Base-by-base conservation (phyloP, 768 basidiomycete species). In the Tricholoma terreum region DNA sequence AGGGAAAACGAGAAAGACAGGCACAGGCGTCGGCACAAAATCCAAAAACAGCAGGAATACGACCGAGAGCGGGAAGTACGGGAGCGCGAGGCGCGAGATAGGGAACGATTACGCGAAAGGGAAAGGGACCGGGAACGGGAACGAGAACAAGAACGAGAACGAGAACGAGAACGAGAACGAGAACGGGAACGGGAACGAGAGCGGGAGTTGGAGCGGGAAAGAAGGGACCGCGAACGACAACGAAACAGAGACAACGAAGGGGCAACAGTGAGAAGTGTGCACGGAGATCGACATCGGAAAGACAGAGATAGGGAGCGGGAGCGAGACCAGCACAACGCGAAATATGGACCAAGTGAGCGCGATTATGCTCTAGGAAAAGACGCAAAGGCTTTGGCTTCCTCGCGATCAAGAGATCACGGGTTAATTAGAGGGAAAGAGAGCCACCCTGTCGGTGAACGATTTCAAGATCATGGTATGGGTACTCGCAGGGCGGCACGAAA, bases 181-280 rank as follows among this genome's bases (percentile, higher is more conserved):
- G 65, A 58, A 36, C 58, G 55, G 63, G 50, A 52, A 35, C 50
- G 35, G 8, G 45, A 46, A 6, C 24, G 6, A 14, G 50, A 53
- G 9, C 14, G 48, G 12, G 49, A 54, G 4, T 53, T 17, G 36
- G 56, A 58, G 46, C 40, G 59, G 65, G 61, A 65, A 53, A 43
- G 69, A 70, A 40, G 24, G 24, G 24, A 27, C 2, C 24, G 69
- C 71, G 60, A 74, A 10, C 43, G 40, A 66, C 61, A 66, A 55
- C 42, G 70, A 70, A 40, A 73, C 54, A 61, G 68, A 71, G 59
- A 24, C 35, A 62, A 35, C 45, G 55, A 45, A 55, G 64, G 45
- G 49, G 58, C 54, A 59, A 63, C 46, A 58, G 61, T 46, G 62
- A 67, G 40, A 55, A 59, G 42, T 11, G 43, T 19, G 49, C 35